Percentiles rank a stretch among this genome's conserved stretches.
These are phyloP conservation scores for Linanthus parryae DNA, from an alignment of 148 eudicot species.

Conservation along the genomic window DNA sequence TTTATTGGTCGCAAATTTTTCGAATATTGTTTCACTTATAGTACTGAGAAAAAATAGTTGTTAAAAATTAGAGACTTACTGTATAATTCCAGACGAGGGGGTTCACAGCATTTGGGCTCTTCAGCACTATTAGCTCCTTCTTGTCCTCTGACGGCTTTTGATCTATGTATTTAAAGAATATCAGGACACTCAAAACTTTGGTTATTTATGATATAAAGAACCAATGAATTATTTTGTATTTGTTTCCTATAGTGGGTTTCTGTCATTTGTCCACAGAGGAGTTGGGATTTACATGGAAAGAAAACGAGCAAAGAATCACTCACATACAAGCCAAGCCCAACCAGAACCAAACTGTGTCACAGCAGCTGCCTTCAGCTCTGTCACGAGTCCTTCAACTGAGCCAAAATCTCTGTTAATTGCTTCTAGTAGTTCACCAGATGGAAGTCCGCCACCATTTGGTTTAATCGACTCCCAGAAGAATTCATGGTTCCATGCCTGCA, in stretches of 20 bases:
- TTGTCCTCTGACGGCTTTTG: conserved; percentile 79
- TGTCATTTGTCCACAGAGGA: too few species aligned
- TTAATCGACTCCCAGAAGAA: conserved; percentile 98
- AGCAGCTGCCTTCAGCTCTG: conserved; percentile 78
- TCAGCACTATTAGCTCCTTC: conserved; percentile 81
- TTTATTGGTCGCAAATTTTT: too few species aligned
- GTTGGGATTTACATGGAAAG: too few species aligned
- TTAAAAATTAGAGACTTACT: conserved; percentile 37
- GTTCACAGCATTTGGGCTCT: conserved; percentile 91
- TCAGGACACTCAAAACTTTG: too few species aligned
- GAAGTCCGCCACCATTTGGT: conserved; percentile 92
- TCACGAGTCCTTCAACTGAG: conserved; percentile 64
- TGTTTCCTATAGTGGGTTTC: too few species aligned
- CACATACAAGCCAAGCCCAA: conserved; percentile 98
- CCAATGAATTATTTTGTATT: too few species aligned
- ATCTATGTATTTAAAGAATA: too few species aligned
- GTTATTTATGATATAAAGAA: too few species aligned
- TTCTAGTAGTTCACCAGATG: conserved; percentile 72
- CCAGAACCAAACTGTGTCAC: conserved; percentile 97
- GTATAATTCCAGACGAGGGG: conserved; percentile 87
- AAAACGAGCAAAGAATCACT: conserved; percentile 28
- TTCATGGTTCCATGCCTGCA: conserved; percentile 84
- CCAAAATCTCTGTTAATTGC: conserved; percentile 87
- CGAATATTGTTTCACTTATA: neutral
- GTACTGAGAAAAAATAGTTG: neutral